Conservation (phyloP, 1,139 yeast genomes). For the Geotrichum australiense region DNA sequence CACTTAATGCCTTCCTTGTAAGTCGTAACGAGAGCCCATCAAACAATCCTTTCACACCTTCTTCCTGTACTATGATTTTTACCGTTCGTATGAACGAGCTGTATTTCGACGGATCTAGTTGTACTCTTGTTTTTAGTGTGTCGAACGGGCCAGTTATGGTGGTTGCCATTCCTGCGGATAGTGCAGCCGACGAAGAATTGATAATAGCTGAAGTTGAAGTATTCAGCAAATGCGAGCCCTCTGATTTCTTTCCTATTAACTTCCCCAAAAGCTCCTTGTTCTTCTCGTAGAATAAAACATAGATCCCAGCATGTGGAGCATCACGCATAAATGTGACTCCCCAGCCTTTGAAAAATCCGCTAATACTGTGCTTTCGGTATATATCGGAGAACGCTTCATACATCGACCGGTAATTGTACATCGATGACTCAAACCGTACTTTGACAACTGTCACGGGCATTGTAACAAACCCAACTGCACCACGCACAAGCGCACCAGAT, state of each 20-base stretch:
- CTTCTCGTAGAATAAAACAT: slow-evolving; percentile 76
- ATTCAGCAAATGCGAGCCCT: slow-evolving; percentile 14
- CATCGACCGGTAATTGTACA: slow-evolving; percentile 64
- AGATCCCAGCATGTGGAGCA: slow-evolving; percentile 94
- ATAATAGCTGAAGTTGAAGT: slow-evolving; percentile 46
- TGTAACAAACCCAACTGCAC: slow-evolving; percentile 76
- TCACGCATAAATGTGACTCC: slow-evolving; percentile 84
- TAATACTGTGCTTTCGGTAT: slow-evolving; percentile 43
- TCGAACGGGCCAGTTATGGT: slow-evolving; percentile 92
- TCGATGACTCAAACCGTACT: slow-evolving; percentile 70
- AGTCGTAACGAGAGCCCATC: slow-evolving; percentile 79
- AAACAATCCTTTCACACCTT: slow-evolving; percentile 58
- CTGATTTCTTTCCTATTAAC: slow-evolving; percentile 16
- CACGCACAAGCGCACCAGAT: slow-evolving; percentile 76
- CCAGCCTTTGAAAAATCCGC: slow-evolving; percentile 80
- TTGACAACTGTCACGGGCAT: slow-evolving; percentile 98
- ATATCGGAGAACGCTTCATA: slow-evolving; percentile 56
- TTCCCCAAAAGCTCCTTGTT: slow-evolving; percentile 44
- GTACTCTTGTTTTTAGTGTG: slow-evolving; percentile 87
- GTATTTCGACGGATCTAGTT: slow-evolving; percentile 49
- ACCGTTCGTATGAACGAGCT: slow-evolving; percentile 38
- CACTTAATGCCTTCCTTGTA: slow-evolving; percentile 79
- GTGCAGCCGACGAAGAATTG: slow-evolving; percentile 63
- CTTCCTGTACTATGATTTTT: slow-evolving; percentile 43
- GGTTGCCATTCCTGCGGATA: slow-evolving; percentile 76